Evolutionary conservation across 2,329 filamentous ascomycete genomes (phyloP).

Genomic region (Colletotrichum sp.): DNA sequence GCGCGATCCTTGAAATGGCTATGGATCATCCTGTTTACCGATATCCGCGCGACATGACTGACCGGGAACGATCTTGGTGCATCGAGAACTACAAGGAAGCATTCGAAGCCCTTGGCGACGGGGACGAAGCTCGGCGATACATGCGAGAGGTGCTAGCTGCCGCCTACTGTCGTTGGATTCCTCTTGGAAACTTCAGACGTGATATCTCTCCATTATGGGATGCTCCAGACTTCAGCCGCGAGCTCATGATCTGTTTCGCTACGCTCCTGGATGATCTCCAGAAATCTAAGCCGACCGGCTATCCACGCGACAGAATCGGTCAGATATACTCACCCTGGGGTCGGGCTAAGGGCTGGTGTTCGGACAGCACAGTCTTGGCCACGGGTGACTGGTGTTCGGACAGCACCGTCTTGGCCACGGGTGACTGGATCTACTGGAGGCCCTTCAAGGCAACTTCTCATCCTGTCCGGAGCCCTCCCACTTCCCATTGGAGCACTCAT

Average conservation of each 20-base stretch:
- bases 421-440: too few relatives aligned
- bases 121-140: neutral
- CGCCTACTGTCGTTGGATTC: neutral
- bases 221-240: neutral
- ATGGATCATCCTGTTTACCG: neutral
- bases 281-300: too few relatives aligned
- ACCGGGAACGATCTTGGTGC: neutral
- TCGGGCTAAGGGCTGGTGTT: too few relatives aligned
- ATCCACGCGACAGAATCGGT: too few relatives aligned
- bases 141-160: fast-evolving
- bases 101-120: neutral
- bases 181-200: neutral
- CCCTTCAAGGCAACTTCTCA: too few relatives aligned
- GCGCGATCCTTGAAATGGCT: neutral
- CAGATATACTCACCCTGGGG: too few relatives aligned
- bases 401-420: too few relatives aligned
- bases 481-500: too few relatives aligned
- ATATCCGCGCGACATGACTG: fast-evolving
- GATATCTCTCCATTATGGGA: neutral
- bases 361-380: too few relatives aligned
- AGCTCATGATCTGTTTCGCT: neutral
- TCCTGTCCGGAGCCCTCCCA: too few relatives aligned
- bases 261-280: neutral
- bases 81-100: neutral
- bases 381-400: too few relatives aligned